Evolutionary conservation across 169 alveolate species (phyloP), one percentile per base, ranked within the genome.

Genomic region (Perkinsus olseni): DNA sequence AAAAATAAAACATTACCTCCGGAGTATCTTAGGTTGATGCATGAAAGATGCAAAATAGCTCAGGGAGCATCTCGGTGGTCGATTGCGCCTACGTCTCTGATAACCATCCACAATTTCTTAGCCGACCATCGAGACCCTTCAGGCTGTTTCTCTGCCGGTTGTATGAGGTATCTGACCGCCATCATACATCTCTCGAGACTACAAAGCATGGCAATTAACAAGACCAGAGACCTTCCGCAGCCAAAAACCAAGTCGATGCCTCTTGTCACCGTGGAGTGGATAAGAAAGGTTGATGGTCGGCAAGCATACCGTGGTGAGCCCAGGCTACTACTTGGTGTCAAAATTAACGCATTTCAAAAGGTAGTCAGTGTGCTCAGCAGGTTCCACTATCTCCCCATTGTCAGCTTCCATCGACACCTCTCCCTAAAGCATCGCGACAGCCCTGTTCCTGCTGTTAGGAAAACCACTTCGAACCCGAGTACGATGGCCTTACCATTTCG

Each of bases 61-160:
- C 17, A 62, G 50, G 50, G 11, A 11, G 50, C 50, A 62, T 62
- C 17, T 45, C 24, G 94, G 96, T 91, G 96, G 93, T 93, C 97
- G 95, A 91, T 96, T 94, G 39, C 97, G 98, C 45, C 34, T 62
- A 97, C 93, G 74, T 98, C 97, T 13, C 98, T 94, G 40, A 98
- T 99, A 0, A 98, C 97, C 74, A 97, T 94, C 99, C 99, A 98
- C 91, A 98, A 95, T 92, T 97, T 97, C 96, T 97, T 97, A 38
- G 98, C 97, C 91, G 93, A 93, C 74, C 94, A 94, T 34, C 93
- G 96, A 36, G 93, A 36, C 92, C 48, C 74, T 50, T 36, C 38
- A 13, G 74, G 91, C 48, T 92, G 62, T 48, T 92, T 39, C 31
- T 38, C 93, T 45, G 91, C 91, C 13, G 45, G 93, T 38, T 38